Conservation (phyloP, 768 basidiomycete species). For the Boletus bicolor region DNA sequence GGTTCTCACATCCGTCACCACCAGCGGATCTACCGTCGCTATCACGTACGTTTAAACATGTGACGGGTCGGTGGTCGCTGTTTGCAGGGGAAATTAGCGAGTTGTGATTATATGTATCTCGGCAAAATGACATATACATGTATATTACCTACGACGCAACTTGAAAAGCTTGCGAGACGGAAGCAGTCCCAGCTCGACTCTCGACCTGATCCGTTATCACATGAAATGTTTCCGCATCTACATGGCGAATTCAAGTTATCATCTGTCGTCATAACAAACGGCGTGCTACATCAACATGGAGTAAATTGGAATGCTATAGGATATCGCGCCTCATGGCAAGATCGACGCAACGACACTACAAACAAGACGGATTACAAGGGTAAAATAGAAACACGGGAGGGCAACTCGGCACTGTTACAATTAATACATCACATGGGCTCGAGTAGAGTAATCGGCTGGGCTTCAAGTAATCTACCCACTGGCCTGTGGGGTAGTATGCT, state of each 20-base stretch:
- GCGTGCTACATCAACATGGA: conserved; percentile 2
- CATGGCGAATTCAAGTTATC: neutral
- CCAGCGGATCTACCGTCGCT: neutral
- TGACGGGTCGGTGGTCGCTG: neutral
- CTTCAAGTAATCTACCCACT: conserved; percentile 10
- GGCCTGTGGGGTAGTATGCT: conserved; percentile 26
- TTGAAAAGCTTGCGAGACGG: neutral
- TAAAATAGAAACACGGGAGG: neutral
- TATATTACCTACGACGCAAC: neutral
- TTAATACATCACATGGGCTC: conserved; percentile 1
- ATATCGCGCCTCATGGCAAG: conserved; percentile 2
- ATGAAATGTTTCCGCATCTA: neutral
- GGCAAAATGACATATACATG: neutral
- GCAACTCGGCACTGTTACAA: conserved; percentile 5
- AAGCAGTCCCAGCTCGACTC: neutral
- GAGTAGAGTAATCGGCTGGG: neutral
- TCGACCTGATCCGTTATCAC: neutral
- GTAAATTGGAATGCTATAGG: neutral
- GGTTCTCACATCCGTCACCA: conserved; percentile 13
- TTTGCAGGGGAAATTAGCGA: neutral
- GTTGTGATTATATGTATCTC: neutral
- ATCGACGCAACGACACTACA: neutral
- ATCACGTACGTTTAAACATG: conserved; percentile 6
- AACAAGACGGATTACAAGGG: conserved; percentile 2
- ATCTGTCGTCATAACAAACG: neutral